These are phyloP conservation scores for Mariannaea elegans DNA, from an alignment of 2,329 filamentous ascomycete species.

Conservation along the genomic window DNA sequence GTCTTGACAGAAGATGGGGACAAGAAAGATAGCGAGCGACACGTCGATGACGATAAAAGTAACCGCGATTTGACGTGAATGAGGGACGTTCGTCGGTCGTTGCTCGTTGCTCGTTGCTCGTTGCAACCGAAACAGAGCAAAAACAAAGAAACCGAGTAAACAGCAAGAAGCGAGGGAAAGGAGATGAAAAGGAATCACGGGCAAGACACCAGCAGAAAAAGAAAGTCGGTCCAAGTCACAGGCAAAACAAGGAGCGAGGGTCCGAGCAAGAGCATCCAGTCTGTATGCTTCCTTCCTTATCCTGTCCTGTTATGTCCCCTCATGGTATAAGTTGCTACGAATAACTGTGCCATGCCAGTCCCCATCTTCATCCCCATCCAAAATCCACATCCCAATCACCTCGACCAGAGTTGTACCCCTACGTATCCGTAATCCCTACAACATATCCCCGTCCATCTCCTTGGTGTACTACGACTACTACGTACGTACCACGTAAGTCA, in stretches of 20 bases:
- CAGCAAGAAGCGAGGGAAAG: background rate
- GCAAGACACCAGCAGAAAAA: conserved; percentile 3
- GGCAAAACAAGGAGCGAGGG: conserved; percentile 14
- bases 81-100: too few species aligned
- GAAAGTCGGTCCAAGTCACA: background rate
- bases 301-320: background rate
- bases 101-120: conserved; percentile 15
- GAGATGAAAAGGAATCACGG: conserved; percentile 8
- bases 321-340: background rate
- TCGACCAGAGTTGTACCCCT: conserved; percentile 24
- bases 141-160: background rate
- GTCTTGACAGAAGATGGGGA: conserved; percentile 4
- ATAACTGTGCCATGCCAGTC: conserved; percentile 16
- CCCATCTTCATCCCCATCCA: conserved; percentile 12
- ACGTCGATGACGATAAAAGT: conserved; percentile 10
- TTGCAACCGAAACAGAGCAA: conserved; percentile 9
- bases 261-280: conserved; percentile 17
- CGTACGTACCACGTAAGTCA: conserved; percentile 15
- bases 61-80: conserved; percentile 1
- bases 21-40: conserved; percentile 13
- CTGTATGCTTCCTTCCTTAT: conserved; percentile 5
- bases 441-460: conserved; percentile 21
- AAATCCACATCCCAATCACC: conserved; percentile 19
- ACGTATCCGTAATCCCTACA: conserved; percentile 34
- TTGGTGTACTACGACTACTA: conserved; percentile 27